Evolutionary conservation across 768 basidiomycete species (phyloP), one percentile per base, ranked within the genome.

Genomic region (Termitomyces sp.): DNA sequence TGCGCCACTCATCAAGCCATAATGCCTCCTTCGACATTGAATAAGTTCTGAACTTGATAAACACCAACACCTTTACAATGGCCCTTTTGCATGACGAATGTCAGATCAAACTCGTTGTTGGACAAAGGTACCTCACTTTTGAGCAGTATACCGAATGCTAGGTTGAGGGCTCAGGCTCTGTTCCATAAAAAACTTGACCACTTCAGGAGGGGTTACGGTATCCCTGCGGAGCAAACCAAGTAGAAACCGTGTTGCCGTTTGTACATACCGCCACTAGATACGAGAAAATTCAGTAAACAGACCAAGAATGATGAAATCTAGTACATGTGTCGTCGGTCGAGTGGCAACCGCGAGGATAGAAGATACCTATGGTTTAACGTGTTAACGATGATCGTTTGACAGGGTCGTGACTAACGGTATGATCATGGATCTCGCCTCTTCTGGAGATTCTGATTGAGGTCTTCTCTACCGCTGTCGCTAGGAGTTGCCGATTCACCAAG

Each of bases 41-140:
- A 62, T 88, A 88, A 7, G 85, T 88, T 54, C 91, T 81, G 54
- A 90, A 81, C 70, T 92, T 92, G 65, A 91, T 76, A 61, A 84
- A 82, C 32, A 80, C 77, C 39, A 85, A 73, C 35, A 90, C 64
- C 64, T 85, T 88, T 16, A 84, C 78, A 23, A 91, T 68, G 10
- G 83, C 89, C 56, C 89, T 90, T 29, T 18, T 15, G 22, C n/a
- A 41, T 11, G 15, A 53, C 56, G 16, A 20, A 13, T 62, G 40
- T 23, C 35, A 44, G 32, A 12, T 60, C 50, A 27, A 49, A 33
- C 20, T 33, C 33, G 32, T 23, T 46, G 39, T 43, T 36, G 41
- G 33, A 40, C 15, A 5, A 27, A 31, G 41, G 41, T 29, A 11
- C 50, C 33, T 53, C 69, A 88, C 89, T 76, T 79, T 59, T 91